A percentile compares a stretch with the other conserved stretches of the same genome.
phyloP scores from a whole-genome alignment of 2,329 filamentous ascomycete species.

The Botrytis paeoniae region DNA sequence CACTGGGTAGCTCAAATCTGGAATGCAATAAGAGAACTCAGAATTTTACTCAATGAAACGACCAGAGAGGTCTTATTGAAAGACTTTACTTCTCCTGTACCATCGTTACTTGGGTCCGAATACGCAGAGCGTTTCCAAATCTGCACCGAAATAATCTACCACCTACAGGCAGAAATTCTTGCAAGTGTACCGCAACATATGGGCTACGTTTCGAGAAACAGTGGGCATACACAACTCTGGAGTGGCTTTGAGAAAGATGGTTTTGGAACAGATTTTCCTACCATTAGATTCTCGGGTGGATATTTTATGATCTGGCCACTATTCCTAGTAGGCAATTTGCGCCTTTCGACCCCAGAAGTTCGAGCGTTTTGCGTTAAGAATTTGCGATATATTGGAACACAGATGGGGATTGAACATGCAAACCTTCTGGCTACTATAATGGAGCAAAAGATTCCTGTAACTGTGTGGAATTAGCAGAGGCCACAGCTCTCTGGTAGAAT shows the following conservation, averaged over 20 bases:
- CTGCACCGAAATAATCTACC: conserved; percentile 23
- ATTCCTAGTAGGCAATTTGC: conserved; percentile 30
- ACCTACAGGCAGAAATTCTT: conserved; percentile 31
- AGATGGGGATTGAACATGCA: conserved; percentile 32
- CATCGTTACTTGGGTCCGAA: conserved; percentile 24
- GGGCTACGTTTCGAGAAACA: background rate
- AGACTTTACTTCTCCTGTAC: conserved; percentile 14
- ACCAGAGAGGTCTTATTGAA: conserved; percentile 27
- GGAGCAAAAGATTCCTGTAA: conserved; percentile 16
- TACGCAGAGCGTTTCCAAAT: conserved; percentile 14
- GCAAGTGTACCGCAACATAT: conserved; percentile 33
- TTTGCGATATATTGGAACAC: conserved; percentile 27
- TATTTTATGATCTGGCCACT: conserved; percentile 36
- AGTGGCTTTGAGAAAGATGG: background rate
- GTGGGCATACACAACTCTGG: background rate
- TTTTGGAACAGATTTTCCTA: background rate
- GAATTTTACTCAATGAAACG: conserved; percentile 32
- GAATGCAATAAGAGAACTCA: conserved; percentile 31
- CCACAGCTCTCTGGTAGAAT: too few species aligned
- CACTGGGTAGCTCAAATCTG: conserved; percentile 33
- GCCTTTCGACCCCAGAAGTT: conserved; percentile 21
- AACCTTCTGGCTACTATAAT: conserved; percentile 26
- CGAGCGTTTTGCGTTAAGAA: conserved; percentile 28
- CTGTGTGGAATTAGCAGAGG: conserved; percentile 15
- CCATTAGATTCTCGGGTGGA: conserved; percentile 24